Conservation (phyloP, 768 basidiomycete species). For the Kwoniella botswanensis region DNA sequence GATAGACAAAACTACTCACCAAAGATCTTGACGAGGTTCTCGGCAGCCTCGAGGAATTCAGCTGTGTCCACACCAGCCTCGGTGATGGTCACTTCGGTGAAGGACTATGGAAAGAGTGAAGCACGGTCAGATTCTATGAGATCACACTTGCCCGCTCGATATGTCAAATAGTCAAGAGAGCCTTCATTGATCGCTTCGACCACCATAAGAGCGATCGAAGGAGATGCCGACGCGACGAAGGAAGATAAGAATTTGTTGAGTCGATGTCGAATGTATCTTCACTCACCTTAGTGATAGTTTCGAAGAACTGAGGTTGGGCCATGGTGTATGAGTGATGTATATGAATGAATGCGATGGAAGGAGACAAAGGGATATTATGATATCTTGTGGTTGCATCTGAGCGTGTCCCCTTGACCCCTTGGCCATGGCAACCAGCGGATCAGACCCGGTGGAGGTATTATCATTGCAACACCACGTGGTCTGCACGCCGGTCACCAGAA, state of each 20-base stretch:
- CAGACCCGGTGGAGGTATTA: not conserved
- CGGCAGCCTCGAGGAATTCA: slow-evolving; percentile 82
- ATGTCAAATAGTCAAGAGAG: too few species aligned
- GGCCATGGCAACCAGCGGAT: not conserved
- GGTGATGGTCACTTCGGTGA: slow-evolving; percentile 83
- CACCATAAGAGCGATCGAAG: not conserved
- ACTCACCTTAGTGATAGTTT: slow-evolving; percentile 54
- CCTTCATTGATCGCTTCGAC: not conserved
- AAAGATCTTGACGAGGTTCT: slow-evolving; percentile 87
- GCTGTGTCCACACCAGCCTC: slow-evolving; percentile 86
- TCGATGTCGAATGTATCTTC: not conserved
- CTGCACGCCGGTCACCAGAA: too few species aligned
- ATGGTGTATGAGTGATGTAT: slow-evolving; percentile 7
- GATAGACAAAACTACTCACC: slow-evolving; percentile 64
- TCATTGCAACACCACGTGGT: slow-evolving; percentile 4
- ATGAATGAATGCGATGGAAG: not conserved
- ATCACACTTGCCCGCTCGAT: not conserved
- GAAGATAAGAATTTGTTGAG: too few species aligned
- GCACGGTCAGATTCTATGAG: not conserved
- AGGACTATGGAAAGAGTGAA: slow-evolving; percentile 68
- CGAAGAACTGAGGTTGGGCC: slow-evolving; percentile 52
- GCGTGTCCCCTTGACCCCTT: not conserved
- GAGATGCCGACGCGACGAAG: not conserved
- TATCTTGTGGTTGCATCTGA: not conserved
- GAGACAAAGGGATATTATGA: not conserved